A percentile compares a stretch with the other conserved stretches of the same genome.
phyloP scores from a whole-genome alignment of 2,329 filamentous ascomycete species.

The Epichloe sp. region DNA sequence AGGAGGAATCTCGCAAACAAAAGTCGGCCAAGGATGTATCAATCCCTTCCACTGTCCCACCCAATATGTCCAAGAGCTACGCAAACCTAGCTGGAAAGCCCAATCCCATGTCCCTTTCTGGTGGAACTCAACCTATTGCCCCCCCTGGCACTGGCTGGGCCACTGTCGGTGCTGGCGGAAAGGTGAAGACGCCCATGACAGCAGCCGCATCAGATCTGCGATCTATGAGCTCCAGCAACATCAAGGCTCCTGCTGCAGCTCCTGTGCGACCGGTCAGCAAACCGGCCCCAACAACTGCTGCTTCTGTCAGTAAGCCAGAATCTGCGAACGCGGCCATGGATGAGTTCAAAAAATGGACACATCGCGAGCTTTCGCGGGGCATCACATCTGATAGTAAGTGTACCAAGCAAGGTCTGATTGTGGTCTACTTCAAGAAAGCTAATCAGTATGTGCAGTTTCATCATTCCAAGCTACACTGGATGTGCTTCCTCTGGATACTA shows the following conservation, averaged over 20 bases:
- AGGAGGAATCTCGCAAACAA: conserved; percentile 73
- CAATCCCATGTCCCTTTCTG: conserved; percentile 14
- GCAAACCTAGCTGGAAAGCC: conserved; percentile 84
- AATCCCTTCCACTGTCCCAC: conserved; percentile 33
- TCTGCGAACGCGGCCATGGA: conserved; percentile 50
- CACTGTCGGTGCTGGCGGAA: conserved; percentile 87
- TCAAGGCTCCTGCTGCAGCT: conserved; percentile 30
- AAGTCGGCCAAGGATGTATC: conserved; percentile 41
- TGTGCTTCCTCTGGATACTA: conserved; percentile 60
- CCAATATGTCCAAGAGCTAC: conserved; percentile 66
- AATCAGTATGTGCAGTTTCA: conserved; percentile 45
- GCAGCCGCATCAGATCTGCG: conserved; percentile 35
- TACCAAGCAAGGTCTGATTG: conserved; percentile 4
- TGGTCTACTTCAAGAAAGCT: conserved; percentile 16
- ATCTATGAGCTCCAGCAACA: conserved; percentile 27
- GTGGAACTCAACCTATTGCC: conserved; percentile 19
- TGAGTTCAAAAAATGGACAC: conserved; percentile 95
- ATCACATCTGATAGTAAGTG: conserved; percentile 44
- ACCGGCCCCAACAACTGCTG: conserved; percentile 28
- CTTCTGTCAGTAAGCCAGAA: conserved; percentile 25
- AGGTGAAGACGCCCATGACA: conserved; percentile 62
- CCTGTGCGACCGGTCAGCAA: conserved; percentile 38
- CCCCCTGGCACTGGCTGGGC: conserved; percentile 56
- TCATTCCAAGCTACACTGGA: conserved; percentile 67
- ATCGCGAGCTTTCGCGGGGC: conserved; percentile 60